Evolutionary conservation across 2,329 filamentous ascomycete genomes (phyloP), one percentile per base, ranked within the genome.

Genomic region (Ophiostoma perfectum): DNA sequence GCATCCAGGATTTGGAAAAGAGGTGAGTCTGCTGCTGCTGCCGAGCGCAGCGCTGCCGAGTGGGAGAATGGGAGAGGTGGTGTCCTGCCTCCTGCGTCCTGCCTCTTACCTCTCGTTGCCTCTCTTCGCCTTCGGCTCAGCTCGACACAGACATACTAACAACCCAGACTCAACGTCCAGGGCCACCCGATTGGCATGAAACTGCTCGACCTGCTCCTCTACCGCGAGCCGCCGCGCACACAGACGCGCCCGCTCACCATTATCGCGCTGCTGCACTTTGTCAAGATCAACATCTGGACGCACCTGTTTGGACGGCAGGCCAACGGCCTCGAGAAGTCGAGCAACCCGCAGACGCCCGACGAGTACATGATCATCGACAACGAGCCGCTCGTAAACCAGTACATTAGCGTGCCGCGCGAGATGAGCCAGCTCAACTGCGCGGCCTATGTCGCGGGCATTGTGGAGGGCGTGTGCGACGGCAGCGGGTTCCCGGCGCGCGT

Each of bases 301-400:
- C 91, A 96, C 78, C 90, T 99, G 65, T 99, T 99, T 78, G 88
- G 87, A 49, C 90, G 94, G 1, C 89, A 93, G 68, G 95, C 95
- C 41, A 94, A 98, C 80, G 90, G 92, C 18, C 88, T 99, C 69
- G 95, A 99, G 81, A 93, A 95, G 80, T 92, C 88, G 70, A 88
- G 88, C 67, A 89, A 91, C 75, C 89, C 91, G 8, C 86, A 89
- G 67, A 94, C 93, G 66, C 89, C 92, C 8, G 92, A 95, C 74
- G 94, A 98, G 81, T 99, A 98, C 83, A 98, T 99, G 94, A 95
- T 99, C 74, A 92, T 93, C 74, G 95, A 99, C 80, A 98, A 99
- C 80, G 95, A 98, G 77, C 95, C 95, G 36, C 84, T 98, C 66
- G 94, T 98, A 52, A 98, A 97, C 79, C 89, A 90, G 71, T 98